phyloP scores from a whole-genome alignment of 202 grass and related monocot species.

The Tripidium arundinaceum region DNA sequence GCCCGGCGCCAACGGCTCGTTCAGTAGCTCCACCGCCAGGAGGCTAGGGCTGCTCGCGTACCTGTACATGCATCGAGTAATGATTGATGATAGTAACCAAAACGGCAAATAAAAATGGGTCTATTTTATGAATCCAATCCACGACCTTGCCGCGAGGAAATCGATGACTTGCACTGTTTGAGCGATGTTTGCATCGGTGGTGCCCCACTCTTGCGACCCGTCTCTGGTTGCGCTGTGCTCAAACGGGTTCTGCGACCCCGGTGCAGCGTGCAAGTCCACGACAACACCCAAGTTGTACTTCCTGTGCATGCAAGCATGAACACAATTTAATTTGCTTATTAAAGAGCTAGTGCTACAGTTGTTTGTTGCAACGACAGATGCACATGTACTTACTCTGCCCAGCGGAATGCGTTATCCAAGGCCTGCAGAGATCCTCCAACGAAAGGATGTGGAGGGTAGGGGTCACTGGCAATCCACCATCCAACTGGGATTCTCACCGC shows the following conservation, averaged over 20 bases:
- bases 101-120: too few species aligned
- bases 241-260: slow-evolving; percentile 46
- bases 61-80: too few species aligned
- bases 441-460: slow-evolving; percentile 57
- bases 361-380: too few species aligned
- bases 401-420: slow-evolving; percentile 70
- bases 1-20: slow-evolving; percentile 33
- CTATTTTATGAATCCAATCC: too few species aligned
- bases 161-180: slow-evolving; percentile 47
- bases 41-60: slow-evolving; percentile 25
- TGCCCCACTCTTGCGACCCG: slow-evolving; percentile 43
- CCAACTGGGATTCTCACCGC: slow-evolving; percentile 78
- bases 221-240: slow-evolving; percentile 51
- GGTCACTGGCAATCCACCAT: slow-evolving; percentile 82
- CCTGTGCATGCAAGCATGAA: background rate
- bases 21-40: slow-evolving; percentile 49
- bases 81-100: too few species aligned
- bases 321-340: too few species aligned
- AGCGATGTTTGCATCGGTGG: slow-evolving; percentile 35
- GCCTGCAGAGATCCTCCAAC: slow-evolving; percentile 61
- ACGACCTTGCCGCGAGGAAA: slow-evolving; percentile 53
- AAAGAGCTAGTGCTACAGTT: too few species aligned
- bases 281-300: slow-evolving; percentile 47
- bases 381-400: slow-evolving; percentile 59
- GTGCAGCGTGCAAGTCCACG: slow-evolving; percentile 45